Percentiles rank a stretch among this genome's conserved stretches.
Evolutionary conservation across 345 rosid species (phyloP).

Genomic region (Luvunga scandens): DNA sequence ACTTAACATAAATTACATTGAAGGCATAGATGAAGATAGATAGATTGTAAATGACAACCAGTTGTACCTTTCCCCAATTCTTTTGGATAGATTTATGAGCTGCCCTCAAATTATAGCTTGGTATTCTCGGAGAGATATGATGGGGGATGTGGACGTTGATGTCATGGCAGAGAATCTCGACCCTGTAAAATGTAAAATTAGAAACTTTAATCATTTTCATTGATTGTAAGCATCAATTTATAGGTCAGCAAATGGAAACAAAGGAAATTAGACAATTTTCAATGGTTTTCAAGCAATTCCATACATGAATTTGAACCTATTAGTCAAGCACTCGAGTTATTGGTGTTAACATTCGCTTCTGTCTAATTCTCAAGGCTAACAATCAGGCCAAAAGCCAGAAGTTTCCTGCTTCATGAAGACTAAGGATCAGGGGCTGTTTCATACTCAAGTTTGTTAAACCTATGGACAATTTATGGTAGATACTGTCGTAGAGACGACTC

Average conservation of each 20-base stretch:
- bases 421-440: not conserved
- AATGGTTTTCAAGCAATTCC: not conserved
- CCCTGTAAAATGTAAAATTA: conserved; percentile 47
- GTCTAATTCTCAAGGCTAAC: not conserved
- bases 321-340: not conserved
- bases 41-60: not conserved
- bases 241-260: not conserved
- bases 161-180: conserved; percentile 85
- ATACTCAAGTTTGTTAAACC: not conserved
- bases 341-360: not conserved
- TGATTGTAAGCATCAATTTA: not conserved
- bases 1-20: not conserved
- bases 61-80: conserved; percentile 90
- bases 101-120: conserved; percentile 76
- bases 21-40: not conserved
- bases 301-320: not conserved
- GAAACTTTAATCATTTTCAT: conserved; percentile 1
- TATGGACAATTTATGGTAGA: not conserved
- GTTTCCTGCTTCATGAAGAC: not conserved
- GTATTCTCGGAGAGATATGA: conserved; percentile 76
- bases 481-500: not conserved
- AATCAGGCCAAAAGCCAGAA: not conserved
- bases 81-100: conserved; percentile 76
- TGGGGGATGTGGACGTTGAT: conserved; percentile 88
- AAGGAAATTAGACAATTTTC: not conserved